Evolutionary conservation across 805 yeast species (phyloP).

Genomic region (Teunomyces gatunensis): DNA sequence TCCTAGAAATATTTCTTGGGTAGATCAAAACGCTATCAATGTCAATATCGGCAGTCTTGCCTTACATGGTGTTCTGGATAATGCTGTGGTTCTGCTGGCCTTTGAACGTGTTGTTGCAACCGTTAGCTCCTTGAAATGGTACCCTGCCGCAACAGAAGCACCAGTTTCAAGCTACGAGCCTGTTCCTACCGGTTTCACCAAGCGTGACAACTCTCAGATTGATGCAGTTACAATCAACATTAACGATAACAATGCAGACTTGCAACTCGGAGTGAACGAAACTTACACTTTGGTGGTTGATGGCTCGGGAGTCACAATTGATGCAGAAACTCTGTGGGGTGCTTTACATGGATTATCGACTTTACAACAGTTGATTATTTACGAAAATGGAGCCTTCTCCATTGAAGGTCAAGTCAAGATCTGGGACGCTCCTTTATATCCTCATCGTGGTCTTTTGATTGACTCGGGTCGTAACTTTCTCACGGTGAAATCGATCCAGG

Average conservation of each 20-base stretch:
- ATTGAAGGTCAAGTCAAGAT: slow-evolving; percentile 35
- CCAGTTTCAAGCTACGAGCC: slow-evolving; percentile 19
- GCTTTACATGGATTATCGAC: slow-evolving; percentile 41
- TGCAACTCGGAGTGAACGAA: slow-evolving; percentile 38
- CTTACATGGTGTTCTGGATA: slow-evolving; percentile 5
- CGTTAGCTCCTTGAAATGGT: slow-evolving; percentile 27
- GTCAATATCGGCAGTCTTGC: slow-evolving; percentile 4
- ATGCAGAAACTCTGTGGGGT: slow-evolving; percentile 39
- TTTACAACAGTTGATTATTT: slow-evolving; percentile 38
- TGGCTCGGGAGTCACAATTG: slow-evolving; percentile 17
- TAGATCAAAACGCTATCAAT: slow-evolving; percentile 3
- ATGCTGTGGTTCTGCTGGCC: slow-evolving; percentile 19
- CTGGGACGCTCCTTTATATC: slow-evolving; percentile 31
- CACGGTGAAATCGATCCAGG: slow-evolving; percentile 19
- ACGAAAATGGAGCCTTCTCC: slow-evolving; percentile 18
- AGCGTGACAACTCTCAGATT: neutral
- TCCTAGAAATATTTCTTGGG: slow-evolving; percentile 20
- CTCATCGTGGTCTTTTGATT: slow-evolving; percentile 39
- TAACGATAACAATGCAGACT: slow-evolving; percentile 19
- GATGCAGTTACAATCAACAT: slow-evolving; percentile 11
- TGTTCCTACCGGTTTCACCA: slow-evolving; percentile 10
- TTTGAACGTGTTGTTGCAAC: slow-evolving; percentile 19
- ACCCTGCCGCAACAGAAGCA: slow-evolving; percentile 30
- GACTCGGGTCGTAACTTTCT: slow-evolving; percentile 40
- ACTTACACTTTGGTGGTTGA: slow-evolving; percentile 24